These are phyloP conservation scores for Leccinum griseonigrum DNA, from an alignment of 1,284 basidiomycete genomes.

Conservation along the genomic window DNA sequence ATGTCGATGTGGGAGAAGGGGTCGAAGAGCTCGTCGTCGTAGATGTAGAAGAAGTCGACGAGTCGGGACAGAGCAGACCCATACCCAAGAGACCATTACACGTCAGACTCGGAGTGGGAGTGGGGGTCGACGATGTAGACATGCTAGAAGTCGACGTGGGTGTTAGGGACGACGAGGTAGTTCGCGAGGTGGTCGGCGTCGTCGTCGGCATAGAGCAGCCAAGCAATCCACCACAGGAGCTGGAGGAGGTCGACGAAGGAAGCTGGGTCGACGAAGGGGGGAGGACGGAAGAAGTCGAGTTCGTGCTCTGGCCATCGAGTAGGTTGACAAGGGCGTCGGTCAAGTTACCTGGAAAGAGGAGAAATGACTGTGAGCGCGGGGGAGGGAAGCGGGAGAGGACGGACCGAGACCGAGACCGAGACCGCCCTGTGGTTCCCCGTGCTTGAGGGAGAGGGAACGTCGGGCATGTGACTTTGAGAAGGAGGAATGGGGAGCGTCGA, in stretches of 20 bases:
- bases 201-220: constrained; percentile 14
- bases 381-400: not conserved
- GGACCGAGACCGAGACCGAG: constrained; percentile 4
- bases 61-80: constrained; percentile 8
- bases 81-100: constrained; percentile 18
- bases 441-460: constrained; percentile 34
- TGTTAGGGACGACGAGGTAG: not conserved
- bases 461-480: constrained; percentile 40
- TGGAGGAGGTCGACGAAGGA: constrained; percentile 6
- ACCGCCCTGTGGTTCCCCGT: constrained; percentile 17
- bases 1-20: not conserved
- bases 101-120: constrained; percentile 3
- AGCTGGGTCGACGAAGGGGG: constrained; percentile 5
- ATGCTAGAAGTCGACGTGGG: too few species aligned
- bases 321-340: not conserved
- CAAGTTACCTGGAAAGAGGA: constrained; percentile 1
- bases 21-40: not conserved
- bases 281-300: constrained; percentile 15
- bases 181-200: not conserved
- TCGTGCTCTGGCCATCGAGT: not conserved
- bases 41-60: constrained; percentile 12
- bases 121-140: not conserved
- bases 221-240: constrained; percentile 15
- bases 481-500: constrained; percentile 37
- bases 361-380: not conserved